A percentile compares a stretch with the other conserved stretches of the same genome.
Conservation (phyloP, 768 basidiomycete genomes). For the Lentinula lateritia region DNA sequence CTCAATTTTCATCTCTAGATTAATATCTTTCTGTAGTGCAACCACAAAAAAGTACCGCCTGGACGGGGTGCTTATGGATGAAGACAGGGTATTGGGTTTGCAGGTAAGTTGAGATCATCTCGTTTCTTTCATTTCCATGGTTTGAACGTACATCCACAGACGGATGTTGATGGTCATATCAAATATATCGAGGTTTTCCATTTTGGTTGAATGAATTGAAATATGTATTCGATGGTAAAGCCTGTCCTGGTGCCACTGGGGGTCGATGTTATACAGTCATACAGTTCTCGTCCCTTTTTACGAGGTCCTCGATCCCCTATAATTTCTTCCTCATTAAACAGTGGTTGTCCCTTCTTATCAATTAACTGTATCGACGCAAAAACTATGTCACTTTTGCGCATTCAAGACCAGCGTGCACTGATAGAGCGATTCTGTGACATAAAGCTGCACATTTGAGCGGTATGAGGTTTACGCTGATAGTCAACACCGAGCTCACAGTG, state of each 20-base stretch:
- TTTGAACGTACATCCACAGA: background rate
- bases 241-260: too few relatives aligned
- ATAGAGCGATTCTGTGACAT: too few relatives aligned
- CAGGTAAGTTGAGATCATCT: background rate
- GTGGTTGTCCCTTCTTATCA: too few relatives aligned
- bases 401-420: too few relatives aligned
- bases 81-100: background rate
- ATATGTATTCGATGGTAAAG: background rate
- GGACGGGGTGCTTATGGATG: conserved; percentile 6
- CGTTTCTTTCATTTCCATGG: background rate
- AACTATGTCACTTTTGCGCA: too few relatives aligned
- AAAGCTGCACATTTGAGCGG: too few relatives aligned
- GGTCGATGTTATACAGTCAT: too few relatives aligned
- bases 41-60: background rate
- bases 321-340: too few relatives aligned
- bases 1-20: background rate
- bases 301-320: too few relatives aligned
- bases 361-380: too few relatives aligned
- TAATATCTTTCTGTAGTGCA: background rate
- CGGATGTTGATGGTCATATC: background rate
- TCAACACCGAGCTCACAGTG: too few relatives aligned
- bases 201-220: background rate
- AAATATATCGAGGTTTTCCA: conserved; percentile 2
- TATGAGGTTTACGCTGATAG: too few relatives aligned
- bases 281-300: background rate